Base-by-base conservation (phyloP, 305 asterid species). In the Fraxinus baroniana region DNA sequence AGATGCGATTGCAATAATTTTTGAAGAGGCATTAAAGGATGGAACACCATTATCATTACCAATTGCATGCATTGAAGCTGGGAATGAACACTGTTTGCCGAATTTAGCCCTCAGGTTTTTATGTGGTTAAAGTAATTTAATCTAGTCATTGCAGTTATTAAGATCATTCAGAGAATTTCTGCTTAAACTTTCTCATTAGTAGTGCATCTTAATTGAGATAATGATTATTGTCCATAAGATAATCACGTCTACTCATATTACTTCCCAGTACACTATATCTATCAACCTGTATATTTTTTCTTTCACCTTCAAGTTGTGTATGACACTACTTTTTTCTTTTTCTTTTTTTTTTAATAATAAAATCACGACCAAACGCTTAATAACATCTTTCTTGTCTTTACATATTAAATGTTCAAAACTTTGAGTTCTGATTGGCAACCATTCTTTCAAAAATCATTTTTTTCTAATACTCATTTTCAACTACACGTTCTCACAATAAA, bases 11-110 rank as follows among this genome's bases (percentile, higher is more conserved):
- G 87, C 98, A 81, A 87, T 97, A 80, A 83, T 94, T 84, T 92
- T 89, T 87, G 99, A 97, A 85, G 98, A 97, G 87, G 94, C 97
- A 77, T 94, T 98, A 72, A 92, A 87, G 83, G 93, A 90, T 87
- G 99, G 96, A 85, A 92, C 90, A 2, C 97, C 97, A 77, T 87
- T 89, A 60, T 91, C 90, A 83, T 88, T 91, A 83, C 99, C 96
- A 28, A 89, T 92, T 83, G 93, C 97, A 82, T 94, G 98, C 85
- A 90, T 91, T 86, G 99, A 94, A 91, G 92, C 97, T 88, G 99
- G 99, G 86, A 89, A 83, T 78, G 90, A 89, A 86, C 89, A 87
- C 89, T 87, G 89, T 86, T 88, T 97, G 52, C 99, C 99, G 57
- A 92, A 94, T 91, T 85, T 97, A 85, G 92, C 92, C 79, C 97